A percentile compares a stretch with the other conserved stretches of the same genome.
These are phyloP conservation scores for Pterocarpus santalinus DNA, from an alignment of 306 rosid species.

Conservation along the genomic window DNA sequence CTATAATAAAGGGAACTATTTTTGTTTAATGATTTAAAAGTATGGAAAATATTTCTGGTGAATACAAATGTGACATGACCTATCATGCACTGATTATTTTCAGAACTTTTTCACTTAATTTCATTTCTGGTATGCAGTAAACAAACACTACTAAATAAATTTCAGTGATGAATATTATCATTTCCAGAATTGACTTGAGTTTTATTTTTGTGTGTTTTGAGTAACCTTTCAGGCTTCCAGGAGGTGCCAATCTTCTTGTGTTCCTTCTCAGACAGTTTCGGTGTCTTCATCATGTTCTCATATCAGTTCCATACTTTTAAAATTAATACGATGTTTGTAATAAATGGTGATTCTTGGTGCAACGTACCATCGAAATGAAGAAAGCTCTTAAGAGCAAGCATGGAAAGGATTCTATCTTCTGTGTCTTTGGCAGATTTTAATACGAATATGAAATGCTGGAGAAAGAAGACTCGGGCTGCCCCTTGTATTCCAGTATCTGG, in stretches of 20 bases:
- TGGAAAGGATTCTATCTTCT: conserved; percentile 82
- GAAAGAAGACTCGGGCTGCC: conserved; percentile 78
- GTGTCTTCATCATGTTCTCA: background rate
- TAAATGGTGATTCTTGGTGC: conserved; percentile 14
- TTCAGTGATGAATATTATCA: too few species aligned
- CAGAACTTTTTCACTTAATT: too few species aligned
- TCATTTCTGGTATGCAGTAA: too few species aligned
- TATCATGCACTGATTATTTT: too few species aligned
- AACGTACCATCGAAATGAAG: conserved; percentile 74
- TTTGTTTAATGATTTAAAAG: too few species aligned
- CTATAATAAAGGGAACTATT: too few species aligned
- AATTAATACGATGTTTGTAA: conserved; percentile 1
- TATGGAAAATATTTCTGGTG: too few species aligned
- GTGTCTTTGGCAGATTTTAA: conserved; percentile 68
- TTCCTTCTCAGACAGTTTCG: conserved; percentile 16
- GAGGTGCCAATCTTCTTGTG: background rate
- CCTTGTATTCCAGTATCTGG: conserved; percentile 90
- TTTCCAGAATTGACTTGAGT: too few species aligned
- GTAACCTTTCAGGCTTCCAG: conserved; percentile 3
- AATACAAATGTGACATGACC: too few species aligned
- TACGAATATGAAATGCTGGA: conserved; percentile 69
- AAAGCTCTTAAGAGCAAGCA: conserved; percentile 84
- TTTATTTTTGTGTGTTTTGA: too few species aligned
- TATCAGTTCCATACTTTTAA: background rate
- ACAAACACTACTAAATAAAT: too few species aligned